Base-by-base conservation (phyloP, 208 protist genomes). In the Acanthamoeba royreba region DNA sequence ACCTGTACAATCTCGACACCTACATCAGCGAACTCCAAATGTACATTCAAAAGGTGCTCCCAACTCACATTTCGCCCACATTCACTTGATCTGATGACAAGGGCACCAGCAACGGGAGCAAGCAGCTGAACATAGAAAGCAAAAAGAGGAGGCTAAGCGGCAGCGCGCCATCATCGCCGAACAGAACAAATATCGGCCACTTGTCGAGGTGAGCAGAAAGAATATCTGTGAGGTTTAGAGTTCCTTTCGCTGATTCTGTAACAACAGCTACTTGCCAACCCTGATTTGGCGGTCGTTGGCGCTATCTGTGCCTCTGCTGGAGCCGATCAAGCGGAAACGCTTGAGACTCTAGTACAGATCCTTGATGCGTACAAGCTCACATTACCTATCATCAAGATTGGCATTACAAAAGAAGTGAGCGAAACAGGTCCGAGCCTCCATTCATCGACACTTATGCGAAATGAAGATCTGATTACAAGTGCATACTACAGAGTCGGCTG, bases 291-390 rank as follows among this genome's bases (percentile, higher is more conserved):
- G 42, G 77, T 87, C n/a, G 47, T 58, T 13, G 33, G 47, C 77
- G 77, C 77, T 46, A 87, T 87, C 13, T 87, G 77, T 46, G 47
- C 2, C 31, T 87, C 77, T 25, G 77, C 77, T 25, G 77, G 77
- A 25, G 47, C 45, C 31, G 77, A 87, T 15, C 77, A 87, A 40
- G 45, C 77, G 0, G 31, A 49, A 28, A 87, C 77, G 42, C 31
- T 87, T 40, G 77, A 87, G 45, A 87, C 77, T 28, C 25, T 87
- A 46, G 77, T 95, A 25, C 90, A 81, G 47, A 94, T 95, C 55
- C 46, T 95, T 5, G 94, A 95, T 61, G 90, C 90, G 45, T 89
- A 95, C 74, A 94, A 94, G 77, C 92, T 92, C 53, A 94, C 92
- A 9, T 42, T 95, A 46, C 94, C 94, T 55, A 92, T 95, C 53